Evolutionary conservation across 2,329 filamentous ascomycete species (phyloP).

Genomic region (Exophiala spinifera): DNA sequence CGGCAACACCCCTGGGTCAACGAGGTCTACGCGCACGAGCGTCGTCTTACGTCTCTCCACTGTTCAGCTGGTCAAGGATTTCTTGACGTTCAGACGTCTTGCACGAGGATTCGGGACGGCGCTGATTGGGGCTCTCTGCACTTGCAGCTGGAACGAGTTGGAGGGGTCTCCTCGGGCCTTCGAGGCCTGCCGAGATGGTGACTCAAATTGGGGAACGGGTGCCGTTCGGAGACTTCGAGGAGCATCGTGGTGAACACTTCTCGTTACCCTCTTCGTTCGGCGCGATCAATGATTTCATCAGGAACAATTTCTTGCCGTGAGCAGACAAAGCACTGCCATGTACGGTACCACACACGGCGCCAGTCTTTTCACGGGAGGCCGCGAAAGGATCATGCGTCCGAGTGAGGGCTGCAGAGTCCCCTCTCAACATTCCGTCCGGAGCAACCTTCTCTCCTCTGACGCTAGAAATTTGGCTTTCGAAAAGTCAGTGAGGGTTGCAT

Average conservation of each 20-base stretch:
- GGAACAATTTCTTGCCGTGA: not conserved
- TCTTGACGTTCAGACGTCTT: not conserved
- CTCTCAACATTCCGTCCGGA: not conserved
- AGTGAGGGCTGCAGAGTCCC: not conserved
- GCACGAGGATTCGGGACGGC: not conserved
- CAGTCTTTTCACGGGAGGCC: not conserved
- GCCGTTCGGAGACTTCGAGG: not conserved
- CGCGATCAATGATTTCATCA: not conserved
- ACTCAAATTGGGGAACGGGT: not conserved
- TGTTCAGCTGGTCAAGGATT: not conserved
- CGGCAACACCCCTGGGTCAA: not conserved
- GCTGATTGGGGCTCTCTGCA: not conserved
- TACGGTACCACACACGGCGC: not conserved
- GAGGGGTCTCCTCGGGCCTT: not conserved
- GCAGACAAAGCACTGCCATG: not conserved
- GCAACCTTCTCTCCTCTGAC: not conserved
- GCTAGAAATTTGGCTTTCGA: not conserved
- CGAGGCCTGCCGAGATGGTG: not conserved
- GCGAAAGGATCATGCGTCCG: not conserved
- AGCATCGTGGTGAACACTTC: not conserved
- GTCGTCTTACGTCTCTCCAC: not conserved
- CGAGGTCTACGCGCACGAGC: not conserved
- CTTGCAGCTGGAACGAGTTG: not conserved
- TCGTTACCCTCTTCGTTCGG: too few relatives aligned
- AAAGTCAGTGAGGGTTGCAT: not conserved